phyloP scores from a whole-genome alignment of 345 rosid genomes.

The Eucalyptus tenuipes region DNA sequence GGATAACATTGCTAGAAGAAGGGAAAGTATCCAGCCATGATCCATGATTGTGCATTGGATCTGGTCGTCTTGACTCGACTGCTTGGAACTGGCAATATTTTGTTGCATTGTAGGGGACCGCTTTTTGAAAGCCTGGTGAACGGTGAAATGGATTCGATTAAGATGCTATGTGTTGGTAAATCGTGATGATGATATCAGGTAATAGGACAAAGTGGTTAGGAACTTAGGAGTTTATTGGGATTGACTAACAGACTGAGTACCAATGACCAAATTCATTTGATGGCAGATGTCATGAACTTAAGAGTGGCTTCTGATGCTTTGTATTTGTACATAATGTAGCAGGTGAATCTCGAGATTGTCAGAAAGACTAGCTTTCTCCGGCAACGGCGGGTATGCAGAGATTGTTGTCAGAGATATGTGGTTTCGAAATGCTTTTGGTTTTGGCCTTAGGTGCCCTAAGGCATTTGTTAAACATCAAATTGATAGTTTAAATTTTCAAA shows the following conservation, averaged over 20 bases:
- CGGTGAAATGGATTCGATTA: neutral
- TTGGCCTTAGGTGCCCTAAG: neutral
- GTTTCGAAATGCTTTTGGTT: neutral
- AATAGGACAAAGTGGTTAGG: neutral
- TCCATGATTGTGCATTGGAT: neutral
- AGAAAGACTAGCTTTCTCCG: neutral
- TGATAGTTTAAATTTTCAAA: neutral
- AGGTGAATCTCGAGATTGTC: neutral
- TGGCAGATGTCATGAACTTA: neutral
- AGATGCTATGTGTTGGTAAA: neutral
- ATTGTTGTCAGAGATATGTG: neutral
- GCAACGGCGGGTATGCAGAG: neutral
- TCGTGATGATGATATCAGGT: rapidly evolving
- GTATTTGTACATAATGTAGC: neutral
- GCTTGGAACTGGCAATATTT: neutral
- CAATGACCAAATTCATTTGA: neutral
- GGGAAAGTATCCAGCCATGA: neutral
- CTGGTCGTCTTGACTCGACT: neutral
- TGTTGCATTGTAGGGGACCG: neutral
- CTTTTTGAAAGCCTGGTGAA: neutral
- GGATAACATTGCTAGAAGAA: neutral
- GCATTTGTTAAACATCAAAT: neutral
- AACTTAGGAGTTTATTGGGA: neutral
- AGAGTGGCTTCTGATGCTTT: neutral
- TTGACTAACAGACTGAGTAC: neutral